A percentile compares a stretch with the other conserved stretches of the same genome.
phyloP scores from a whole-genome alignment of 2,329 filamentous ascomycete species.

The Venturia asperata region DNA sequence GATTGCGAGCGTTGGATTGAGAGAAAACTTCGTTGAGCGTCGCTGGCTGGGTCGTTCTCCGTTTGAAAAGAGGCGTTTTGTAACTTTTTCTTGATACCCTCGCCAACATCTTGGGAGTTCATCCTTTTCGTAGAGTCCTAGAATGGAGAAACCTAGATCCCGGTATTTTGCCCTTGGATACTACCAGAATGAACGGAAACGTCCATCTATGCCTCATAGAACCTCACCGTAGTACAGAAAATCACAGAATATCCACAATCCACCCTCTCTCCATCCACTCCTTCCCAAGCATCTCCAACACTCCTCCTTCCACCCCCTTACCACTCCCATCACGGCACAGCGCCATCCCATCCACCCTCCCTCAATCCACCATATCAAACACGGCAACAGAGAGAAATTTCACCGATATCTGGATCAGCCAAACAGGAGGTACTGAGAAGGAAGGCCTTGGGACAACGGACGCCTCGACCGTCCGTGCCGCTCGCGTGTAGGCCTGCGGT shows the following conservation, averaged over 20 bases:
- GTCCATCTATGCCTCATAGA: neutral
- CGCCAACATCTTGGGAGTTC: constrained; percentile 1
- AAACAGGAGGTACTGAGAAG: no score
- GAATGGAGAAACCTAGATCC: neutral
- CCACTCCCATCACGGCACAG: no score
- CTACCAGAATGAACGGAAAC: neutral
- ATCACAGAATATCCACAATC: no score
- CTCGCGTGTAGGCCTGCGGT: no score
- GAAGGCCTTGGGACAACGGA: neutral
- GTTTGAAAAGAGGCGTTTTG: neutral
- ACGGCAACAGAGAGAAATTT: neutral
- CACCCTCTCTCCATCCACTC: no score
- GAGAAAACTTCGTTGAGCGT: neutral
- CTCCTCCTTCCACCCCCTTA: no score
- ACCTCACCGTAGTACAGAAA: no score
- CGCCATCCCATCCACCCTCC: no score
- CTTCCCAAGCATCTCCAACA: no score
- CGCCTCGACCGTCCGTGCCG: neutral
- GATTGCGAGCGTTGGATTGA: neutral
- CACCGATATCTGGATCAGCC: no score
- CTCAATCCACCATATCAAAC: no score
- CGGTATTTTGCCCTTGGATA: neutral
- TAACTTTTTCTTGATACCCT: constrained; percentile 12
- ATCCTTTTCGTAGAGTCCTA: neutral
- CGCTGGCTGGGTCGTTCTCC: neutral